Conservation (phyloP, 176 grass and related monocot species). For the Lolium rigidum region DNA sequence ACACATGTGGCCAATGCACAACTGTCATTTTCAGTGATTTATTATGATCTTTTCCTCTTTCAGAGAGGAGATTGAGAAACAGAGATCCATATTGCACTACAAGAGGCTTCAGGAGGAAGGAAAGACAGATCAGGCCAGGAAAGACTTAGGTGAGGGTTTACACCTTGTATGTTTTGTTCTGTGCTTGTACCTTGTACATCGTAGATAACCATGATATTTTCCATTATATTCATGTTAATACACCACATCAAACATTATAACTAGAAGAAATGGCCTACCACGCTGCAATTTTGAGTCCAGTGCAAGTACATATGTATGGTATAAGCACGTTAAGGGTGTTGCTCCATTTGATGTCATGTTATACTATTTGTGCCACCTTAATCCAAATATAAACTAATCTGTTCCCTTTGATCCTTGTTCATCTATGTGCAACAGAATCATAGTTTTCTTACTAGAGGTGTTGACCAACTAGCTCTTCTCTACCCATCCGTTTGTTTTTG, state of each 20-base stretch:
- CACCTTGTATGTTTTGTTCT: not conserved
- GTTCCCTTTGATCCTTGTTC: not conserved
- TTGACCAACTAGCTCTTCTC: not conserved
- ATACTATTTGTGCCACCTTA: no score
- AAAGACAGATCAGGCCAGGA: constrained; percentile 87
- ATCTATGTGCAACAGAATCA: not conserved
- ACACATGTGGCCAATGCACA: not conserved
- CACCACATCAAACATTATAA: not conserved
- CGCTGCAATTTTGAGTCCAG: not conserved
- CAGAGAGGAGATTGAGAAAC: constrained; percentile 93
- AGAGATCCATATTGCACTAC: constrained; percentile 68
- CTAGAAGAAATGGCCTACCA: not conserved
- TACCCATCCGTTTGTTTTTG: not conserved
- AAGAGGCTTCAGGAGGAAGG: constrained; percentile 94
- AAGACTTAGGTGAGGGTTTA: constrained; percentile 80
- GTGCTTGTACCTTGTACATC: not conserved
- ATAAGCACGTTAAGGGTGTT: not conserved
- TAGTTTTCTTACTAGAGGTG: not conserved
- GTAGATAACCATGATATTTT: not conserved
- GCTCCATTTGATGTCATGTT: not conserved
- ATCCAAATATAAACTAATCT: not conserved
- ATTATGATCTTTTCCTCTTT: not conserved
- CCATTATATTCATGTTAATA: not conserved
- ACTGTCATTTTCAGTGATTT: not conserved
- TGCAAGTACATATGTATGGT: constrained; percentile 7